phyloP scores from a whole-genome alignment of 495 filamentous ascomycete genomes.

The Penicillium ochrochloron region DNA sequence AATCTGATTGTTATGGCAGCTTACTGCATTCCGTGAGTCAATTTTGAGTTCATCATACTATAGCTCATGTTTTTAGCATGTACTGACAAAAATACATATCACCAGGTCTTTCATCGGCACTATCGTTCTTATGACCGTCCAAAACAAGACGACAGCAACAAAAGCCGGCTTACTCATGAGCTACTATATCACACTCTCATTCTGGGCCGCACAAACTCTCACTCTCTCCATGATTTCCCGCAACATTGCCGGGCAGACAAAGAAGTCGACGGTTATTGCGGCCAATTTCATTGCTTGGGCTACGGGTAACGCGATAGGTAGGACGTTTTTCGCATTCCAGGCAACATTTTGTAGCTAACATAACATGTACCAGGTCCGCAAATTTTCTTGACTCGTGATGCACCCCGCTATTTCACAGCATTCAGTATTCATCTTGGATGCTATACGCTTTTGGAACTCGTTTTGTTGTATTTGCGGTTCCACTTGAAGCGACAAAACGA shows the following conservation, averaged over 20 bases:
- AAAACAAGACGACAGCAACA: constrained; percentile 47
- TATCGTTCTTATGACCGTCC: constrained; percentile 65
- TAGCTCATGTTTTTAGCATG: background rate
- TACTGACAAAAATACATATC: background rate
- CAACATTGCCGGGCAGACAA: constrained; percentile 71
- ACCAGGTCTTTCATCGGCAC: constrained; percentile 58
- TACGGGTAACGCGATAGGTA: constrained; percentile 48
- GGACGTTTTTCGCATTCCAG: background rate
- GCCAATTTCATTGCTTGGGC: constrained; percentile 50
- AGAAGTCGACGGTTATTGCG: constrained; percentile 60
- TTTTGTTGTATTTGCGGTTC: constrained; percentile 44
- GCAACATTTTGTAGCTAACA: background rate
- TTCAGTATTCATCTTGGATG: constrained; percentile 49
- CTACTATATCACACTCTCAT: constrained; percentile 64
- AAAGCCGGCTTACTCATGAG: constrained; percentile 63
- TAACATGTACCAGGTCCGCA: constrained; percentile 44
- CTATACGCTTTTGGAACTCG: constrained; percentile 41
- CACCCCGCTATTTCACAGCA: constrained; percentile 45
- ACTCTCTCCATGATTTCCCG: constrained; percentile 61
- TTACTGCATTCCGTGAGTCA: constrained; percentile 64
- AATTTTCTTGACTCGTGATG: constrained; percentile 43
- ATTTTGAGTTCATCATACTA: no score
- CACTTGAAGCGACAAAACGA: constrained; percentile 42
- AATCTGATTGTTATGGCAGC: constrained; percentile 67
- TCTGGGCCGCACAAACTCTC: constrained; percentile 61